phyloP scores from a whole-genome alignment of 2,329 filamentous ascomycete genomes.

The Clonostachys solani region DNA sequence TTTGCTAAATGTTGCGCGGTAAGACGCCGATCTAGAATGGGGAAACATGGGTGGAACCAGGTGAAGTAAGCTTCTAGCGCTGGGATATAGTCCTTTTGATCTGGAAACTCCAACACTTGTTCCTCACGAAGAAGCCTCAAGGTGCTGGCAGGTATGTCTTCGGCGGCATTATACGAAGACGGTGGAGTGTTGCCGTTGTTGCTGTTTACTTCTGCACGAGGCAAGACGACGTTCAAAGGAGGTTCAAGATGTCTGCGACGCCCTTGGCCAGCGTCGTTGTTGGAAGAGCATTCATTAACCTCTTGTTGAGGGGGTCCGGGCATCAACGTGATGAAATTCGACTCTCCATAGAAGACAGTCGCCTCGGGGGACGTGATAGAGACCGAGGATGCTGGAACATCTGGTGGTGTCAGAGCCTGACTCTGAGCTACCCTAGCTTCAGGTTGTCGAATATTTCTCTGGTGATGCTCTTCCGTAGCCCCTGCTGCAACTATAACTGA shows the following conservation, averaged over 20 bases:
- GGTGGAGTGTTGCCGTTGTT: slow-evolving; percentile 1
- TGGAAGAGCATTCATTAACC: background rate
- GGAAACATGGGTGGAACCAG: slow-evolving; percentile 54
- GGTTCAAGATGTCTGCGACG: background rate
- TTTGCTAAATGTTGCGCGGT: slow-evolving; percentile 31
- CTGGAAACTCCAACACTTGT: slow-evolving; percentile 37
- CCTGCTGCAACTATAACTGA: background rate
- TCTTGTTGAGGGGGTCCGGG: slow-evolving; percentile 10
- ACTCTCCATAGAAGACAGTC: slow-evolving; percentile 29
- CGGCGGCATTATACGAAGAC: slow-evolving; percentile 24
- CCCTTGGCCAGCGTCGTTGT: background rate
- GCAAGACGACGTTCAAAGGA: background rate
- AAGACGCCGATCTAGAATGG: slow-evolving; percentile 42
- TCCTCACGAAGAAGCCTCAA: slow-evolving; percentile 43
- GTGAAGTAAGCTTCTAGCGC: slow-evolving; percentile 47
- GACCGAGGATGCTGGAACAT: background rate
- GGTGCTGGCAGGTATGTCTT: slow-evolving; percentile 28
- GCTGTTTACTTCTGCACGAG: background rate
- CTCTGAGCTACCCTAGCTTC: background rate
- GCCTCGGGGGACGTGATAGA: background rate
- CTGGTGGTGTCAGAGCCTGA: background rate
- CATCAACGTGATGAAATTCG: slow-evolving; percentile 30
- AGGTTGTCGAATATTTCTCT: background rate
- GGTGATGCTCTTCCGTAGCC: background rate
- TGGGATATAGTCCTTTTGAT: slow-evolving; percentile 30